Base-by-base conservation (phyloP, 2,329 filamentous ascomycete genomes). In the Xylaria arbuscula region DNA sequence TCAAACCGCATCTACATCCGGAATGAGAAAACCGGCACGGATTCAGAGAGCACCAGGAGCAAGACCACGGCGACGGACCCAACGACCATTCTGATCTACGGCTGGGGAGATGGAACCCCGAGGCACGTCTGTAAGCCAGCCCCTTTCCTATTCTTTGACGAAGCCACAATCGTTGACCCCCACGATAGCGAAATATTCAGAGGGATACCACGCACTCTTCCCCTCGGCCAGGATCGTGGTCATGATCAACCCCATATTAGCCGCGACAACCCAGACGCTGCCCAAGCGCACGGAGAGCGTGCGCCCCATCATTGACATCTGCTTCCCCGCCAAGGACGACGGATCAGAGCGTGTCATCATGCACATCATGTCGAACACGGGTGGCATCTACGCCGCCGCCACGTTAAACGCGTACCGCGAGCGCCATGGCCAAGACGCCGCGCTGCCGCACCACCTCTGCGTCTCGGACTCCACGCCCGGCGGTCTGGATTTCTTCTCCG, bases 311-410 rank as follows among this genome's bases (percentile, higher is more conserved):
- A 70, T 86, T 40, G 77, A 84, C 55, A 78, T 78, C 38, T 74
- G 81, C 19, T 82, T 81, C 57, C 76, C 75, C 15, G 66, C 56
- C 38, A 68, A 64, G 34, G 73, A 75, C 8, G 67, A 77, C 22
- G 60, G 53, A 17, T 69, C 67, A 3, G 75, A 76, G 56, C 78
- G 81, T 2, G 77, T 89, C 13, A 77, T 88, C 19, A 74, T 86
- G 1, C 87, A 89, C 64, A 78, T 80, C 71, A 87, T 89, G 82
- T 89, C 86, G 68, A 89, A 88, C 75, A 88, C 86, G 0, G 87
- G 87, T 15, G 85, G 82, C 17, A 86, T 87, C 65, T 86, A 84
- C 78, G 81, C 82, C 57, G 85, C 83, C 0, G 81, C 85, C 0
- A 82, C 84, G 0, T 73, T 87, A 13, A 80, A 86, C 68, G 84